phyloP scores from a whole-genome alignment of 805 yeast genomes.

The Clavispora fructus region DNA sequence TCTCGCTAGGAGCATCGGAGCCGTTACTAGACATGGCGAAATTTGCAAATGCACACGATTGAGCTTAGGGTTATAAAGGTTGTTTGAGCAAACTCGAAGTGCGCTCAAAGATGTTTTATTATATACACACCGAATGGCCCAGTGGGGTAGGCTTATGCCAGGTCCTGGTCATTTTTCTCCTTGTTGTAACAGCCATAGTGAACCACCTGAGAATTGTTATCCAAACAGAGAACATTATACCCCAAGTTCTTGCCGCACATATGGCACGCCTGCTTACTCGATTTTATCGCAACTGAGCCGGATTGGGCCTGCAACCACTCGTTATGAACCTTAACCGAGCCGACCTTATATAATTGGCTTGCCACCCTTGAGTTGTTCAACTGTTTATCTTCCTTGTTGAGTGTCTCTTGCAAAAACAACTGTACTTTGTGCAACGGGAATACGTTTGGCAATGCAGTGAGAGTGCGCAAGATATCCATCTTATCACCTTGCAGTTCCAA shows the following conservation, averaged over 20 bases:
- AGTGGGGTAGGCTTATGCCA: too few species aligned
- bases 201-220: slow-evolving; percentile 40
- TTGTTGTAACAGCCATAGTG: slow-evolving; percentile 51
- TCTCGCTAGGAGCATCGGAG: neutral
- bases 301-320: slow-evolving; percentile 34
- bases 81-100: neutral
- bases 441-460: slow-evolving; percentile 47
- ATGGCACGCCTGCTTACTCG: slow-evolving; percentile 43
- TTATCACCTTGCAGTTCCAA: slow-evolving; percentile 42
- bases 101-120: neutral
- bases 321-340: slow-evolving; percentile 44
- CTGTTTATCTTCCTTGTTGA: slow-evolving; percentile 36
- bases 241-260: slow-evolving; percentile 57
- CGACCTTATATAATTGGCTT: slow-evolving; percentile 49
- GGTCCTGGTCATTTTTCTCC: neutral
- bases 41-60: neutral
- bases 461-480: slow-evolving; percentile 41
- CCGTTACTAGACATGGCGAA: slow-evolving; percentile 1
- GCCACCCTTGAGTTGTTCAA: slow-evolving; percentile 38
- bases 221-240: slow-evolving; percentile 46
- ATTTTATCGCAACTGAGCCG: slow-evolving; percentile 33
- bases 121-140: neutral
- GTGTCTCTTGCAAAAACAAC: slow-evolving; percentile 39
- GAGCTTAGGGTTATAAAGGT: slow-evolving; percentile 1
- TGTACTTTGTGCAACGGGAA: slow-evolving; percentile 43